These are phyloP conservation scores for Xylaria acuta DNA, from an alignment of 495 filamentous ascomycete species.

Conservation along the genomic window DNA sequence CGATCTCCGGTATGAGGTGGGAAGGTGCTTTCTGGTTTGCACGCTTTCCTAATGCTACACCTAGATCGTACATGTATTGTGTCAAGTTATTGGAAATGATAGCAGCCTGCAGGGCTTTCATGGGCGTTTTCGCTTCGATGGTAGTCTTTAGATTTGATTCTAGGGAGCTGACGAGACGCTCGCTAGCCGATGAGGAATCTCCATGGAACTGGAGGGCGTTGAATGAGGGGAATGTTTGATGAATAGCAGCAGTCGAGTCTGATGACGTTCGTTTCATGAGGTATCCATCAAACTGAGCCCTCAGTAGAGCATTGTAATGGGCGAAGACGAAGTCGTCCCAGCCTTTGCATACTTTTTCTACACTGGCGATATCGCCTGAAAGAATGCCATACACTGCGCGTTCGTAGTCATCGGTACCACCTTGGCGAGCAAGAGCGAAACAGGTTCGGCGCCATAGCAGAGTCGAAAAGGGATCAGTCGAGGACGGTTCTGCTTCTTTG, in stretches of 20 bases:
- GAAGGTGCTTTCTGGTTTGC: conserved; percentile 58
- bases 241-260: conserved; percentile 45
- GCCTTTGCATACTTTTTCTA: conserved; percentile 73
- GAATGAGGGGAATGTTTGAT: conserved; percentile 56
- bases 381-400: conserved; percentile 88
- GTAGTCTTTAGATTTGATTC: conserved; percentile 53
- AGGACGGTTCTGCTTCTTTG: conserved; percentile 43
- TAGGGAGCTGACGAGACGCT: conserved; percentile 57
- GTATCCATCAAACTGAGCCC: conserved; percentile 70
- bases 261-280: conserved; percentile 55
- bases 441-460: conserved; percentile 84
- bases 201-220: conserved; percentile 61
- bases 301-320: conserved; percentile 81
- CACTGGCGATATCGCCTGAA: conserved; percentile 78
- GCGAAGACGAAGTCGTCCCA: conserved; percentile 95
- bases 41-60: conserved; percentile 58
- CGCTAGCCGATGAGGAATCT: conserved; percentile 55
- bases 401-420: conserved; percentile 76
- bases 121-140: conserved; percentile 58
- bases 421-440: conserved; percentile 71
- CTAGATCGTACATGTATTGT: conserved; percentile 63
- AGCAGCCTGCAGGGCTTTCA: conserved; percentile 71
- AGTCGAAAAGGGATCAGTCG: conserved; percentile 56
- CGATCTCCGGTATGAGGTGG: conserved; percentile 53
- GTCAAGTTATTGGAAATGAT: conserved; percentile 65